Evolutionary conservation across 495 filamentous ascomycete species (phyloP).

Genomic region (Hypomontagnella submonticulosa): DNA sequence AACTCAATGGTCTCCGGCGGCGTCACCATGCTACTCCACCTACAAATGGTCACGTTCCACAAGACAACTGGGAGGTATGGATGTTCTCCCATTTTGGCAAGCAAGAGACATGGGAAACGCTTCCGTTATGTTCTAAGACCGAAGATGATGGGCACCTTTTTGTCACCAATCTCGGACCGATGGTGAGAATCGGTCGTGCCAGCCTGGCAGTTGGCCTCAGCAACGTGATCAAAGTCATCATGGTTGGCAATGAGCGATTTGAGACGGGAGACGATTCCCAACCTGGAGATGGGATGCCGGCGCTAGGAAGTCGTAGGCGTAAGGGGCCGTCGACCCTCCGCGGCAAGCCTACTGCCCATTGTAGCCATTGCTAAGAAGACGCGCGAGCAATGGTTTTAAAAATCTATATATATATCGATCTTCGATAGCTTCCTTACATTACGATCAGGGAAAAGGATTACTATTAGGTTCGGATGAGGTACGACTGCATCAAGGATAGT

Average conservation of each 20-base stretch:
- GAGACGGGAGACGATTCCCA: slow-evolving; percentile 49
- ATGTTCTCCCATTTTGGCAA: slow-evolving; percentile 61
- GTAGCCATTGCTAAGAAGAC: slow-evolving; percentile 27
- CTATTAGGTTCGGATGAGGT: slow-evolving; percentile 26
- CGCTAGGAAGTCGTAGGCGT: slow-evolving; percentile 47
- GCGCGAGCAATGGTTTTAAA: background rate
- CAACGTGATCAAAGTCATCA: slow-evolving; percentile 73
- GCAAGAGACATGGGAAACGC: slow-evolving; percentile 51
- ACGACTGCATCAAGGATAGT: slow-evolving; percentile 28
- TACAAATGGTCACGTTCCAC: slow-evolving; percentile 23
- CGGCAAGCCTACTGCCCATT: slow-evolving; percentile 29
- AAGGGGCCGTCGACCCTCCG: slow-evolving; percentile 46
- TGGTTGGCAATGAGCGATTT: slow-evolving; percentile 70
- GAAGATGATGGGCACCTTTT: slow-evolving; percentile 61
- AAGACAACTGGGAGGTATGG: slow-evolving; percentile 74
- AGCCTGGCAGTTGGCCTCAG: slow-evolving; percentile 74
- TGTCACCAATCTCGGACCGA: slow-evolving; percentile 68
- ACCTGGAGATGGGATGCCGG: slow-evolving; percentile 45
- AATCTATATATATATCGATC: slow-evolving; percentile 1
- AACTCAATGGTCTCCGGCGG: slow-evolving; percentile 39
- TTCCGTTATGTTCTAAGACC: slow-evolving; percentile 47
- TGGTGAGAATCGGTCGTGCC: slow-evolving; percentile 64
- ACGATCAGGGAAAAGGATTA: slow-evolving; percentile 22
- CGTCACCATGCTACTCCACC: slow-evolving; percentile 31
- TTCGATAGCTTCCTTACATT: slow-evolving; percentile 10